Evolutionary conservation across 2,329 filamentous ascomycete species (phyloP).

Genomic region (Leptosphaerulina australis): DNA sequence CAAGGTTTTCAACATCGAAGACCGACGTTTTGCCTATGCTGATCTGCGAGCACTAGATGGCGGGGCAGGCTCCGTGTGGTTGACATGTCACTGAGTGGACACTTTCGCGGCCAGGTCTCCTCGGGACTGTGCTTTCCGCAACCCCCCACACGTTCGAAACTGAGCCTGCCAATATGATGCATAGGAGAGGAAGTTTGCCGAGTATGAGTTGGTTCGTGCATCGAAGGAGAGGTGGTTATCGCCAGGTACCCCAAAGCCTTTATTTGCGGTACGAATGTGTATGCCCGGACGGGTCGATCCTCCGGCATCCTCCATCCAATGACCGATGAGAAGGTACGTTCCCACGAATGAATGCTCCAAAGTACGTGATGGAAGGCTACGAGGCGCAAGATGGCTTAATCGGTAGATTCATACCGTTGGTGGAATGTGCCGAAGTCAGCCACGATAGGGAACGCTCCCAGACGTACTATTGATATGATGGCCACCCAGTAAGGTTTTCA

Average conservation of each 20-base stretch:
- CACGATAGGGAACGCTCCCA: not conserved
- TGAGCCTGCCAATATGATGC: not conserved
- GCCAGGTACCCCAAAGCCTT: not conserved
- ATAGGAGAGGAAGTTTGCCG: slow-evolving; percentile 8
- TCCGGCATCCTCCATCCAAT: not conserved
- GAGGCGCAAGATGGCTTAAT: not conserved
- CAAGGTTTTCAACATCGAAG: not conserved
- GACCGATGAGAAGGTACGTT: not conserved
- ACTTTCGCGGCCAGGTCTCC: slow-evolving; percentile 6
- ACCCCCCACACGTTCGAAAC: not conserved
- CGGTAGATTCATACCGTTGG: not conserved
- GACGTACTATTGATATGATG: not conserved
- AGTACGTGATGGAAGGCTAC: not conserved
- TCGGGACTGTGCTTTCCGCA: not conserved
- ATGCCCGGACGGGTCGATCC: not conserved
- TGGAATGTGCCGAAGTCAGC: not conserved
- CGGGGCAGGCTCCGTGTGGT: slow-evolving; percentile 4
- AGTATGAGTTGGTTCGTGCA: not conserved
- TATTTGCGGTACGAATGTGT: not conserved
- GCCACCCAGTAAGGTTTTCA: slow-evolving; percentile 1
- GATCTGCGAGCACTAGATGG: slow-evolving; percentile 4
- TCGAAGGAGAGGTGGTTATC: not conserved
- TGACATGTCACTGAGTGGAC: not conserved
- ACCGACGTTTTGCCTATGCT: slow-evolving; percentile 5
- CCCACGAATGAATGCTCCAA: no score